Conservation (phyloP, 2,329 filamentous ascomycete genomes). For the Macroventuria anomochaeta region DNA sequence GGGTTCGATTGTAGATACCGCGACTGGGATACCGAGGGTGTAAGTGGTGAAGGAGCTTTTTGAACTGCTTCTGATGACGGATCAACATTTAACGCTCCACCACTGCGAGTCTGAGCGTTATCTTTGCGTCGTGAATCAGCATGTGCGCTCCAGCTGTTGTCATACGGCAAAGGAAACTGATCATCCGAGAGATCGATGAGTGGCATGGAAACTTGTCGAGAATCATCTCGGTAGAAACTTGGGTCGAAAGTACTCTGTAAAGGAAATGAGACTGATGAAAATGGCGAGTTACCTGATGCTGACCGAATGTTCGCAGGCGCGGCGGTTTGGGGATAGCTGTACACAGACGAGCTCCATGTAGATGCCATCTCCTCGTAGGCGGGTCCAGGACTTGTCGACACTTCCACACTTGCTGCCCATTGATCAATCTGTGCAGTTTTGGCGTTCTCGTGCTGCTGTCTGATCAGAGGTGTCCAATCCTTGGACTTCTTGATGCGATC, state of each 20-base stretch:
- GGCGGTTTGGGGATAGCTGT: constrained; percentile 17
- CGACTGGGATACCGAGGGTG: background rate
- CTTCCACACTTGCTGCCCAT: constrained; percentile 34
- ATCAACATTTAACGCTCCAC: background rate
- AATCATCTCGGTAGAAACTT: background rate
- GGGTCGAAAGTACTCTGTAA: background rate
- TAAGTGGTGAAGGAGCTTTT: background rate
- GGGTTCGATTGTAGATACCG: background rate
- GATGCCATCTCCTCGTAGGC: background rate
- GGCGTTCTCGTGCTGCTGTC: constrained; percentile 10
- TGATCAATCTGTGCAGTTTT: constrained; percentile 27
- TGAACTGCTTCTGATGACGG: background rate
- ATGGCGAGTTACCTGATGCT: constrained; percentile 24
- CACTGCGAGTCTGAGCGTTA: background rate
- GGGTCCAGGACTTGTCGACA: constrained; percentile 7
- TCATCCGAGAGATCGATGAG: constrained; percentile 20
- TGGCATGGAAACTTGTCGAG: background rate
- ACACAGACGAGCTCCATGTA: background rate
- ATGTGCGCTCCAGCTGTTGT: constrained; percentile 4
- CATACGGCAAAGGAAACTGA: background rate
- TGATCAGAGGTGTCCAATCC: constrained; percentile 31
- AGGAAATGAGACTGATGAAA: constrained; percentile 12
- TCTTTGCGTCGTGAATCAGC: constrained; percentile 25
- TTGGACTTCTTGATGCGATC: constrained; percentile 71
- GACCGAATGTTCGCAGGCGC: constrained; percentile 4